These are phyloP conservation scores for Boletus tylopilopsis DNA, from an alignment of 768 basidiomycete species.

Conservation along the genomic window DNA sequence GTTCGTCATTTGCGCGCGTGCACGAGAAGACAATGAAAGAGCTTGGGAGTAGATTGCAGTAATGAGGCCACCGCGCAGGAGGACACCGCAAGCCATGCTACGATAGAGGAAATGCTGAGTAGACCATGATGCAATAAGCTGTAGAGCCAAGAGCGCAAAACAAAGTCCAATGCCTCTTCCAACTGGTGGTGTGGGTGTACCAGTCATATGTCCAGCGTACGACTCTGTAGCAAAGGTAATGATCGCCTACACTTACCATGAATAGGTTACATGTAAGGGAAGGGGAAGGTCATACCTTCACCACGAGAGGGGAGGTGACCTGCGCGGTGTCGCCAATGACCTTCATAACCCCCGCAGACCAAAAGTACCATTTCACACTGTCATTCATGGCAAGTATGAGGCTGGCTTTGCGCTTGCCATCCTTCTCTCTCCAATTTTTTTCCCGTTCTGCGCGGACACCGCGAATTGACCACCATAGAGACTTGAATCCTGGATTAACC, in stretches of 20 bases:
- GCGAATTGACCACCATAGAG: slow-evolving; percentile 57
- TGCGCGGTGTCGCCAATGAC: slow-evolving; percentile 68
- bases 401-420: slow-evolving; percentile 62
- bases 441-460: slow-evolving; percentile 49
- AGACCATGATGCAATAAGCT: slow-evolving; percentile 61
- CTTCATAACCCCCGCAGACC: slow-evolving; percentile 60
- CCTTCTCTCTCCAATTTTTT: slow-evolving; percentile 58
- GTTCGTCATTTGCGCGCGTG: slow-evolving; percentile 77
- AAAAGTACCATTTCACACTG: slow-evolving; percentile 74
- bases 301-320: slow-evolving; percentile 70
- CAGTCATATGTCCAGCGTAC: slow-evolving; percentile 44
- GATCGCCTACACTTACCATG: slow-evolving; percentile 44
- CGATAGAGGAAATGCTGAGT: slow-evolving; percentile 86
- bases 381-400: slow-evolving; percentile 71
- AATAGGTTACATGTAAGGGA: not conserved
- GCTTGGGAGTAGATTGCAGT: slow-evolving; percentile 81
- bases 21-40: slow-evolving; percentile 70
- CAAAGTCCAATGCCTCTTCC: slow-evolving; percentile 71
- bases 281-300: slow-evolving; percentile 53
- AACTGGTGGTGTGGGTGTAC: slow-evolving; percentile 37
- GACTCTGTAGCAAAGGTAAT: slow-evolving; percentile 68
- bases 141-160: slow-evolving; percentile 65
- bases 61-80: slow-evolving; percentile 81
- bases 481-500: slow-evolving; percentile 50
- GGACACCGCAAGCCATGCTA: slow-evolving; percentile 67